phyloP scores from a whole-genome alignment of 148 eudicot species.

The Rhododendron vialii region DNA sequence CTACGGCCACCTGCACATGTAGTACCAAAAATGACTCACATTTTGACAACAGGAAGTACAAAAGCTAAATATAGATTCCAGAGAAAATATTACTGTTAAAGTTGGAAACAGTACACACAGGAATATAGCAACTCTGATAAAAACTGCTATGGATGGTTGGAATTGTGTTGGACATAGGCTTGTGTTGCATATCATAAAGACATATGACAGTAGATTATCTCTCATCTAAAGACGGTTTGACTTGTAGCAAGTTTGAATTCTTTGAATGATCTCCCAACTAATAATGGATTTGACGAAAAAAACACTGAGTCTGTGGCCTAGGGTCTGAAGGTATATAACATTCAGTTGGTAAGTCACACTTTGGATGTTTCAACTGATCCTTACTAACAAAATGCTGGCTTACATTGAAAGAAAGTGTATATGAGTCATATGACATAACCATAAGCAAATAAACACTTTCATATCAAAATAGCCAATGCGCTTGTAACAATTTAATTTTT shows the following conservation, averaged over 20 bases:
- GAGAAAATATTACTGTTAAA: background rate
- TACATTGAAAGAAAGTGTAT: background rate
- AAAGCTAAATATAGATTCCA: background rate
- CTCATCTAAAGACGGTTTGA: background rate
- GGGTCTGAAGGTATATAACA: background rate
- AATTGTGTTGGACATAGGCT: background rate
- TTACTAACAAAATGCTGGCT: background rate
- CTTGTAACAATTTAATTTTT: background rate
- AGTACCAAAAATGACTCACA: background rate
- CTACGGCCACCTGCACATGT: background rate
- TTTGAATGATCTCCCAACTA: background rate
- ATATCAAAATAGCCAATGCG: background rate
- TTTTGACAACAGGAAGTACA: background rate
- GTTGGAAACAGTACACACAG: background rate
- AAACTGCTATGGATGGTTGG: background rate
- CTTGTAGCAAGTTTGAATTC: background rate
- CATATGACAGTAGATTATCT: background rate
- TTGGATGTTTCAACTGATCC: background rate
- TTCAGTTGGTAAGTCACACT: background rate
- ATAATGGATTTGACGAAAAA: background rate
- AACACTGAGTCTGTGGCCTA: background rate
- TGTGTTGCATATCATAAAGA: background rate
- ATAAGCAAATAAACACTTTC: background rate
- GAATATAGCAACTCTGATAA: background rate
- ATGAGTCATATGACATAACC: background rate